A percentile compares a stretch with the other conserved stretches of the same genome.
Conservation (phyloP, 2,329 filamentous ascomycete species). For the Shiraia sp. region DNA sequence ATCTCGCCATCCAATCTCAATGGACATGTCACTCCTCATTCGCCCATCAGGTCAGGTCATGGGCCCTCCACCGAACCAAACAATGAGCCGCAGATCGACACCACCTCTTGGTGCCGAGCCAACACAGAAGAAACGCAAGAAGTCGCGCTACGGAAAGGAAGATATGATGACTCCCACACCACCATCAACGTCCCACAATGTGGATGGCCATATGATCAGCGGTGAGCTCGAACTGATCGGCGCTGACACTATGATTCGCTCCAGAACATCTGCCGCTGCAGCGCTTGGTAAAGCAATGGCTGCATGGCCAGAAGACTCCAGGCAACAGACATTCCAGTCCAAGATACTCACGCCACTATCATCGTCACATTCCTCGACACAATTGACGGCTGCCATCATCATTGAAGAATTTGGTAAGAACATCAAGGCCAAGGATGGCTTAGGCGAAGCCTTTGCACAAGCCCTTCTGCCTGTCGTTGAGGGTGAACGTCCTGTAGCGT, state of each 20-base stretch:
- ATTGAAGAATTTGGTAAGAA: slow-evolving; percentile 84
- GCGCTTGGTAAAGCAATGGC: slow-evolving; percentile 86
- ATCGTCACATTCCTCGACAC: slow-evolving; percentile 80
- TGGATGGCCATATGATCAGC: slow-evolving; percentile 97
- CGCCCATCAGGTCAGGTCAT: slow-evolving; percentile 91
- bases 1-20: slow-evolving; percentile 84
- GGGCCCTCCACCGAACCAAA: slow-evolving; percentile 52
- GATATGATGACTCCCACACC: slow-evolving; percentile 53
- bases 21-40: slow-evolving; percentile 87
- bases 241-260: slow-evolving; percentile 83
- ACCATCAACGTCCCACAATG: slow-evolving; percentile 74
- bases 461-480: slow-evolving; percentile 78
- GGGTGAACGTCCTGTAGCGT: slow-evolving; percentile 76
- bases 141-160: slow-evolving; percentile 77
- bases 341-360: slow-evolving; percentile 67
- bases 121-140: slow-evolving; percentile 77
- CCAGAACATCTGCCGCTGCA: slow-evolving; percentile 81
- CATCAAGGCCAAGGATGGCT: slow-evolving; percentile 47
- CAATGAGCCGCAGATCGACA: slow-evolving; percentile 33
- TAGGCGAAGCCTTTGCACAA: slow-evolving; percentile 64
- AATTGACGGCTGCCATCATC: slow-evolving; percentile 79
- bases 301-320: slow-evolving; percentile 66
- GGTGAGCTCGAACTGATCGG: slow-evolving; percentile 95
- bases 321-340: slow-evolving; percentile 66
- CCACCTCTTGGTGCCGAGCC: slow-evolving; percentile 49